Conservation (phyloP, 371 early-diverging fungal species). For the Lichtheimia ramosa region DNA sequence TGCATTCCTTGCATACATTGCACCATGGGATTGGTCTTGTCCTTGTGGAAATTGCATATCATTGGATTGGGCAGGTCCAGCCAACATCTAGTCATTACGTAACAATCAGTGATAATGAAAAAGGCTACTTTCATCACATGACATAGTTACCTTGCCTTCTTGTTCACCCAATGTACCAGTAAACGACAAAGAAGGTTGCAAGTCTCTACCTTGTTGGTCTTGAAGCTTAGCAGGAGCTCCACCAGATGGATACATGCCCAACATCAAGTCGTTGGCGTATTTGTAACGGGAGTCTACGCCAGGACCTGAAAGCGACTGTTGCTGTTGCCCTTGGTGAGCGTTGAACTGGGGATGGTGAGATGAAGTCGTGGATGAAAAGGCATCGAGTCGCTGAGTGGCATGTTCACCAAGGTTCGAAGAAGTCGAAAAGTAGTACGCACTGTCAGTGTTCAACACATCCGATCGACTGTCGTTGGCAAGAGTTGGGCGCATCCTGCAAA, state of each 20-base stretch:
- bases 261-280: conserved; percentile 79
- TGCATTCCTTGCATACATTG: no score
- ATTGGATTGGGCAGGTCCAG: conserved; percentile 58
- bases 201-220: conserved; percentile 65
- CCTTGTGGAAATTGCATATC: conserved; percentile 9
- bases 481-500: conserved; percentile 50
- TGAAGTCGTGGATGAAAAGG: neutral
- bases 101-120: neutral
- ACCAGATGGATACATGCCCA: conserved; percentile 66
- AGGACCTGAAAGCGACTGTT: neutral
- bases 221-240: conserved; percentile 69
- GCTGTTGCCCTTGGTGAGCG: neutral
- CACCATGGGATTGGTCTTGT: no score
- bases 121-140: neutral
- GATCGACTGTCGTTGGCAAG: conserved; percentile 25
- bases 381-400: neutral
- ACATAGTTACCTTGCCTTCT: conserved; percentile 63
- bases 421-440: conserved; percentile 1
- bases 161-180: conserved; percentile 55
- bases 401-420: neutral
- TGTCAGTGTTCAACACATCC: conserved; percentile 22
- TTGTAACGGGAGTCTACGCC: conserved; percentile 52
- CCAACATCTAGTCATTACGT: conserved; percentile 32
- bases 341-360: neutral
- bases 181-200: conserved; percentile 64